Conservation (phyloP, 179 eudicot genomes). For the Camellia oleifera region DNA sequence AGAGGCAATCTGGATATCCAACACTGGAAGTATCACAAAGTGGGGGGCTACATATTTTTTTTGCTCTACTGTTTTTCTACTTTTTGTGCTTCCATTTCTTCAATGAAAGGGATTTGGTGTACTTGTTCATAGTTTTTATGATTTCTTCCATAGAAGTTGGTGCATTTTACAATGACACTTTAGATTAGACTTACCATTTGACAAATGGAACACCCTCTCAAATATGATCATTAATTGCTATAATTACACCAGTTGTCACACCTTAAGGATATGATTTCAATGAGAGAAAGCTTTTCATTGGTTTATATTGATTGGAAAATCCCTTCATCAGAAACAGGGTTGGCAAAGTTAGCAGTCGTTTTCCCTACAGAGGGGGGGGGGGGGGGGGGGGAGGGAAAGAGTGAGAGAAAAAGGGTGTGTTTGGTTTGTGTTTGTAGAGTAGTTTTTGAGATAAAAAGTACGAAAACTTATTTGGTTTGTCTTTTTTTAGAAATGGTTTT, state of each 20-base stretch:
- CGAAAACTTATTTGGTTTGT: no score
- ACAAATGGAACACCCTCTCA: no score
- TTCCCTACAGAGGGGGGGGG: no score
- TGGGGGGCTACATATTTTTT: neutral
- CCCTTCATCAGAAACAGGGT: neutral
- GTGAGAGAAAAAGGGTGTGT: neutral
- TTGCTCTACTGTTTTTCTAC: neutral
- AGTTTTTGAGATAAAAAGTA: no score
- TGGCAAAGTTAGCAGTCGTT: no score
- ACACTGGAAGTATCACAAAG: neutral
- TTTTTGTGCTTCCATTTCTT: neutral
- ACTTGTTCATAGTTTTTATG: neutral
- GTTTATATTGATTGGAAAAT: neutral
- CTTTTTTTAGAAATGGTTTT: no score
- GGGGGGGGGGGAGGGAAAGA: no score
- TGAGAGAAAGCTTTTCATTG: neutral
- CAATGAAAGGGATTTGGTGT: neutral
- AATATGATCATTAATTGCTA: no score
- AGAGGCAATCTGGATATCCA: neutral
- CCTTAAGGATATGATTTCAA: neutral
- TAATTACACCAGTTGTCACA: no score
- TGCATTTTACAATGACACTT: no score
- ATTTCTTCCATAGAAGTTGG: neutral
- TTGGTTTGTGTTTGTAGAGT: no score
- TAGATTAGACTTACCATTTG: no score